Evolutionary conservation across 768 basidiomycete genomes (phyloP).

Genomic region (Xerocomellus dryophilus): DNA sequence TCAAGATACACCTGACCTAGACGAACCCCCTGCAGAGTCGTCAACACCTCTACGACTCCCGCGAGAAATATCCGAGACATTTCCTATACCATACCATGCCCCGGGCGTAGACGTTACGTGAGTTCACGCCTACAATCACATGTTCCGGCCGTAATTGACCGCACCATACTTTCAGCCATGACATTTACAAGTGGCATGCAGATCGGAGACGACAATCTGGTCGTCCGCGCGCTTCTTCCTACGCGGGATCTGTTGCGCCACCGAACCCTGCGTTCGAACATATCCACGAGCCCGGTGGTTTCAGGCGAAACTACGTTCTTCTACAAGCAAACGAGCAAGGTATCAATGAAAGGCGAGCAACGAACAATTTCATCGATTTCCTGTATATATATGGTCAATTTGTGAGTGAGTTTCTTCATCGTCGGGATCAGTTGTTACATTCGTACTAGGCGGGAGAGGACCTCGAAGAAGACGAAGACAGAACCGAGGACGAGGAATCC

Average conservation of each 20-base stretch:
- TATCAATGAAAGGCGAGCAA: constrained; percentile 55
- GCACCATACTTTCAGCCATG: constrained; percentile 52
- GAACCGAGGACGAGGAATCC: constrained; percentile 54
- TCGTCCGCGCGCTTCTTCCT: constrained; percentile 70
- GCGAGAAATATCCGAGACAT: constrained; percentile 60
- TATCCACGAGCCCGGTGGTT: constrained; percentile 94
- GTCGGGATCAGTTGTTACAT: background rate
- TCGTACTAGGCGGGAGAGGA: constrained; percentile 79
- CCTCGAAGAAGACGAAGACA: constrained; percentile 81
- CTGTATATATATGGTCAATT: constrained; percentile 94
- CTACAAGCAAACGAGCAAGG: constrained; percentile 69
- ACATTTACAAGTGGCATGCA: constrained; percentile 93
- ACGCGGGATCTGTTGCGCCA: constrained; percentile 49
- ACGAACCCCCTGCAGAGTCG: constrained; percentile 22
- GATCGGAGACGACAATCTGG: constrained; percentile 60
- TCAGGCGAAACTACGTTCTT: constrained; percentile 84
- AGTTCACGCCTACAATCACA: constrained; percentile 34
- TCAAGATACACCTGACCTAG: constrained; percentile 16
- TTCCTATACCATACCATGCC: constrained; percentile 86
- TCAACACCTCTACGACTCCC: constrained; percentile 28
- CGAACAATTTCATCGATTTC: constrained; percentile 92
- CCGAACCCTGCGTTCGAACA: constrained; percentile 83
- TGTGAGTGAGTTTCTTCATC: constrained; percentile 47
- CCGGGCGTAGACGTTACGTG: constrained; percentile 92
- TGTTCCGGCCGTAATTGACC: constrained; percentile 16